Evolutionary conservation across 2,329 filamentous ascomycete genomes (phyloP).

Genomic region (Catunica adiposa): DNA sequence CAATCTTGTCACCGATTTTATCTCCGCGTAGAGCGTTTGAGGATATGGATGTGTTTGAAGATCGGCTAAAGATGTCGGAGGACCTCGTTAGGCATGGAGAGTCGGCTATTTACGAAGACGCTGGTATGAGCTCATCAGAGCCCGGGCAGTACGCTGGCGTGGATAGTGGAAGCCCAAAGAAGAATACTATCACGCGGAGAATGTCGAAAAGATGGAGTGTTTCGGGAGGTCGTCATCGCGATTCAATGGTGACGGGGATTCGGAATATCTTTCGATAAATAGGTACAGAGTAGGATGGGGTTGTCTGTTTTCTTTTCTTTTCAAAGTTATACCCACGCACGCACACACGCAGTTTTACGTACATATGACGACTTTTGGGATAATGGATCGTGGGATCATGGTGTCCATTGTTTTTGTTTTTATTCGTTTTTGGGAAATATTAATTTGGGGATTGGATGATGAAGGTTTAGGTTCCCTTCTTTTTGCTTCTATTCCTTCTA

Average conservation of each 20-base stretch:
- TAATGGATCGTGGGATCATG: background rate
- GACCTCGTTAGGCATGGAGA: background rate
- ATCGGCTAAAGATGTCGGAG: constrained; percentile 4
- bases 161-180: constrained; percentile 3
- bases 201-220: constrained; percentile 12
- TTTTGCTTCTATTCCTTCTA: background rate
- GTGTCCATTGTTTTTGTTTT: background rate
- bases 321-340: constrained; percentile 1
- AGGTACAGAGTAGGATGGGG: background rate
- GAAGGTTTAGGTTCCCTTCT: background rate
- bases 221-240: constrained; percentile 10
- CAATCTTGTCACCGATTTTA: background rate
- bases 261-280: constrained; percentile 12
- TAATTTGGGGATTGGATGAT: background rate
- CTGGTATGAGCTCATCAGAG: background rate
- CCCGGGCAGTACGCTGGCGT: background rate
- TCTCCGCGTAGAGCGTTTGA: constrained; percentile 8
- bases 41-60: constrained; percentile 2
- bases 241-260: constrained; percentile 11
- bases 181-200: constrained; percentile 1
- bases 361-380: background rate
- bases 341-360: background rate
- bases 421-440: background rate
- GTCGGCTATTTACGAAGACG: background rate
- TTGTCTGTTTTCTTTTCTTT: background rate